Conservation (phyloP, 495 filamentous ascomycete genomes). For the Diplogelasinospora grovesii region DNA sequence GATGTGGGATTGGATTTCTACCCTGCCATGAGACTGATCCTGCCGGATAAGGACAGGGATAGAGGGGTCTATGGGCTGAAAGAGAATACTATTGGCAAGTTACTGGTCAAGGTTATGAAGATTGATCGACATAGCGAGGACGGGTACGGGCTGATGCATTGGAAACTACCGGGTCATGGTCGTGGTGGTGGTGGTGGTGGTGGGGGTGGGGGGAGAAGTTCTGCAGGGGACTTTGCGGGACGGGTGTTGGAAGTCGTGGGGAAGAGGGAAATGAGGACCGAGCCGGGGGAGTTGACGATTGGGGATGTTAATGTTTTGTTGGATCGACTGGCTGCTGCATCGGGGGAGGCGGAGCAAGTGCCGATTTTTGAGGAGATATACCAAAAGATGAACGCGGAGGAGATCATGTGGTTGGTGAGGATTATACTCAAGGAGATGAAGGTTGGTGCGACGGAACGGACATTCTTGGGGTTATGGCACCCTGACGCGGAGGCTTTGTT, state of each 20-base stretch:
- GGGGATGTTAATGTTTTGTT: slow-evolving; percentile 84
- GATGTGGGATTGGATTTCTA: slow-evolving; percentile 90
- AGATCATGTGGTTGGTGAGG: slow-evolving; percentile 88
- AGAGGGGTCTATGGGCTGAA: slow-evolving; percentile 92
- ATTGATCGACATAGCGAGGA: slow-evolving; percentile 90
- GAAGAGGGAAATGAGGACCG: slow-evolving; percentile 71
- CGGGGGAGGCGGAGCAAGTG: slow-evolving; percentile 74
- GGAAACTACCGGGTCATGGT: slow-evolving; percentile 78
- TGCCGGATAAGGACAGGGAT: slow-evolving; percentile 91
- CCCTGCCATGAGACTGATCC: slow-evolving; percentile 83
- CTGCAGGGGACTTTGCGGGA: slow-evolving; percentile 87
- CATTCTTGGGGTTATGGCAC: slow-evolving; percentile 87
- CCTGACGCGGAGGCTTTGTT: slow-evolving; percentile 86
- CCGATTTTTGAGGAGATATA: slow-evolving; percentile 80
- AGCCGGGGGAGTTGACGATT: slow-evolving; percentile 71
- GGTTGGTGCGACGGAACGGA: slow-evolving; percentile 92
- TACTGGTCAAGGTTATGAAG: slow-evolving; percentile 86
- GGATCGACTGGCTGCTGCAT: slow-evolving; percentile 66
- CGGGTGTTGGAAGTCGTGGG: slow-evolving; percentile 78
- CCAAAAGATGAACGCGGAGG: slow-evolving; percentile 83
- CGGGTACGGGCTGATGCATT: slow-evolving; percentile 76
- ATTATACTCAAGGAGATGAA: slow-evolving; percentile 97
- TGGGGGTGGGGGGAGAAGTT: slow-evolving; percentile 62
- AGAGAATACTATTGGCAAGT: slow-evolving; percentile 80
- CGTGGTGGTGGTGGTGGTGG: slow-evolving; percentile 52